A percentile compares a stretch with the other conserved stretches of the same genome.
These are phyloP conservation scores for Lanmaoa pseudosensibilis DNA, from an alignment of 768 basidiomycete genomes.

Conservation along the genomic window DNA sequence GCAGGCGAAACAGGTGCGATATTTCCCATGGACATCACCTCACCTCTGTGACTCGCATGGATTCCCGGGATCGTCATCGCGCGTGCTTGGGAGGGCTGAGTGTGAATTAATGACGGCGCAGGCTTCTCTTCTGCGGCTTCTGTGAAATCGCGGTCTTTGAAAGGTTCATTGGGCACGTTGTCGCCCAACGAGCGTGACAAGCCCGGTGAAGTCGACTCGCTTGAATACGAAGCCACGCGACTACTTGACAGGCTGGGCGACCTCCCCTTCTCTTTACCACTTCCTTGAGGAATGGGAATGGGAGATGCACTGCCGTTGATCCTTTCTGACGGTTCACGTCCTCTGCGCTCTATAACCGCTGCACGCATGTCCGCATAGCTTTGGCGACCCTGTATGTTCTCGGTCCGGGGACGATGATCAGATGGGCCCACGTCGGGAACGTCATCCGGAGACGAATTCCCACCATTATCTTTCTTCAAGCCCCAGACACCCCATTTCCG, in stretches of 20 bases:
- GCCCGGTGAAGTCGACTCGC: slow-evolving; percentile 26
- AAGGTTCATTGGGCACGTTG: slow-evolving; percentile 21
- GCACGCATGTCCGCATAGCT: slow-evolving; percentile 76
- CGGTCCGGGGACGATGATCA: slow-evolving; percentile 36
- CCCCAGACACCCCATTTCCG: slow-evolving; percentile 91
- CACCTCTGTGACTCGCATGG: slow-evolving; percentile 79
- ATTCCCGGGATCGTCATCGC: slow-evolving; percentile 89
- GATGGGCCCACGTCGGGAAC: slow-evolving; percentile 42
- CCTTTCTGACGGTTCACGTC: slow-evolving; percentile 38
- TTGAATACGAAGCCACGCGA: slow-evolving; percentile 26
- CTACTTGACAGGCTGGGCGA: slow-evolving; percentile 29
- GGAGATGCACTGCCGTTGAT: slow-evolving; percentile 29
- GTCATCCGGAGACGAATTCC: slow-evolving; percentile 37
- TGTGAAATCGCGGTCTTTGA: slow-evolving; percentile 34
- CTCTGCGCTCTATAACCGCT: slow-evolving; percentile 68
- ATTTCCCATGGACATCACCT: slow-evolving; percentile 84
- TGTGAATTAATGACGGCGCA: slow-evolving; percentile 56
- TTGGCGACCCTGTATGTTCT: slow-evolving; percentile 45
- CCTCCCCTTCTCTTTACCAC: slow-evolving; percentile 25
- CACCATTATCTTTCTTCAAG: slow-evolving; percentile 53
- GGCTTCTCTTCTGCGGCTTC: slow-evolving; percentile 30
- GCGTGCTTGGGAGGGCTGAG: slow-evolving; percentile 70
- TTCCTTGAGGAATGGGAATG: slow-evolving; percentile 34
- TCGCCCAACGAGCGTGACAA: slow-evolving; percentile 39
- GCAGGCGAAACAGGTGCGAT: slow-evolving; percentile 49